Evolutionary conservation across 805 yeast genomes (phyloP).

Genomic region (Scheffersomyces amazonensis): DNA sequence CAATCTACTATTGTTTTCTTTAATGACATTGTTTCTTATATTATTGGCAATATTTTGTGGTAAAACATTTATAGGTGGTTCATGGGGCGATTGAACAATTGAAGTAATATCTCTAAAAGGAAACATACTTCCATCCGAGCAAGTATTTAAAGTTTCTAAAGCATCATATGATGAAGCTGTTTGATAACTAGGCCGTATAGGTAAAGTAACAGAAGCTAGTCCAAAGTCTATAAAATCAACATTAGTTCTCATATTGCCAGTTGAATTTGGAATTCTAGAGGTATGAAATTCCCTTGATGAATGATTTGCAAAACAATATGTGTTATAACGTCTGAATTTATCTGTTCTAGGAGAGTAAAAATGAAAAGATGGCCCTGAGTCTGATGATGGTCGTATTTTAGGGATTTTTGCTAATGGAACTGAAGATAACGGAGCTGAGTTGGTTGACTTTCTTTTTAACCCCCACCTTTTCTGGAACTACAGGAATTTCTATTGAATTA

Average conservation of each 20-base stretch:
- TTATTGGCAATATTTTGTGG: neutral
- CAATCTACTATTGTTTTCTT: slow-evolving; percentile 8
- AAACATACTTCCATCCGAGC: slow-evolving; percentile 7
- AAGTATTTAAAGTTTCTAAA: slow-evolving; percentile 2
- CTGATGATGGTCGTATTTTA: neutral
- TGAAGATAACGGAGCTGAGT: neutral
- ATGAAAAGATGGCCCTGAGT: no score
- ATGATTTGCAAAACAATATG: neutral
- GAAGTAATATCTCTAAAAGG: slow-evolving; percentile 5
- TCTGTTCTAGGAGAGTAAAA: no score
- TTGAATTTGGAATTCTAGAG: no score
- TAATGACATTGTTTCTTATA: slow-evolving; percentile 5
- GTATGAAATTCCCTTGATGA: neutral
- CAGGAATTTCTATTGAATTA: no score
- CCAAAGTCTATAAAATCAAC: no score
- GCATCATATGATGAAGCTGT: neutral
- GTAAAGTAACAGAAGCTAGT: no score
- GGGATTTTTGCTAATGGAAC: neutral
- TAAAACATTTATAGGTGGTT: slow-evolving; percentile 4
- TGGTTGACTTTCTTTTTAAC: neutral
- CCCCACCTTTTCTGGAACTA: no score
- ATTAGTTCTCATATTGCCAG: no score
- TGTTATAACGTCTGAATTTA: neutral
- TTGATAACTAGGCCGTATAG: no score
- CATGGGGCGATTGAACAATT: slow-evolving; percentile 20